A percentile compares a stretch with the other conserved stretches of the same genome.
Evolutionary conservation across 805 yeast species (phyloP).

Genomic region (Cyberlindnera sargentensis): DNA sequence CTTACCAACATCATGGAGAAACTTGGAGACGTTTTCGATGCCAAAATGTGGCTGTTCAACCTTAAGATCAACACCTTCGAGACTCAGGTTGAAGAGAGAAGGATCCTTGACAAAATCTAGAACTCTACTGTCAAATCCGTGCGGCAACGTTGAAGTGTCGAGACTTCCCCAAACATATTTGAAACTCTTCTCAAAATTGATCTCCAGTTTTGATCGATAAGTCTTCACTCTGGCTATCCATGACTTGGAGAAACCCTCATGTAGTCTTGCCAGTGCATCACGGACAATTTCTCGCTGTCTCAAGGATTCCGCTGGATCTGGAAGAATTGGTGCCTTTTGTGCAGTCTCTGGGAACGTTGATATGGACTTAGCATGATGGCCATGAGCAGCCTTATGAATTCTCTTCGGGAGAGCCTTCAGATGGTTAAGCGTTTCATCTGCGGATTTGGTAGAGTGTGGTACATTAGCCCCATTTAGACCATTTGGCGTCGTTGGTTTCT

Average conservation of each 20-base stretch:
- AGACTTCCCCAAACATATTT: slow-evolving; percentile 36
- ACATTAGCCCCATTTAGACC: not conserved
- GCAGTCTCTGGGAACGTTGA: slow-evolving; percentile 4
- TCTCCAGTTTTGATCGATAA: slow-evolving; percentile 34
- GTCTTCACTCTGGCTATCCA: slow-evolving; percentile 66
- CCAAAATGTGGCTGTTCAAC: slow-evolving; percentile 47
- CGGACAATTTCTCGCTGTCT: not conserved
- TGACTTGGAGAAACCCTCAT: slow-evolving; percentile 45
- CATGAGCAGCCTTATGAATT: not conserved
- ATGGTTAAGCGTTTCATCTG: slow-evolving; percentile 4
- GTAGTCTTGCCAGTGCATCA: slow-evolving; percentile 19
- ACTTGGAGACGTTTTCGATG: slow-evolving; percentile 46
- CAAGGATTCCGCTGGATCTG: not conserved
- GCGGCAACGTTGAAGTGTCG: slow-evolving; percentile 29
- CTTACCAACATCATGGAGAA: slow-evolving; percentile 67
- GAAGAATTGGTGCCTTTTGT: not conserved
- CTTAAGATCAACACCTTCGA: slow-evolving; percentile 42
- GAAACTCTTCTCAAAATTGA: slow-evolving; percentile 33
- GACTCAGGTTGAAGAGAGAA: slow-evolving; percentile 43
- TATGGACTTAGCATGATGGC: slow-evolving; percentile 3
- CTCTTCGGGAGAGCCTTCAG: slow-evolving; percentile 4
- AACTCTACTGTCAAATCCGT: slow-evolving; percentile 37
- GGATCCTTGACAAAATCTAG: slow-evolving; percentile 42
- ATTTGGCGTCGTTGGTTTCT: slow-evolving; percentile 5
- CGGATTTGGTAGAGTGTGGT: too few relatives aligned